Base-by-base conservation (phyloP, 495 filamentous ascomycete species). In the Filosporella fistucella region DNA sequence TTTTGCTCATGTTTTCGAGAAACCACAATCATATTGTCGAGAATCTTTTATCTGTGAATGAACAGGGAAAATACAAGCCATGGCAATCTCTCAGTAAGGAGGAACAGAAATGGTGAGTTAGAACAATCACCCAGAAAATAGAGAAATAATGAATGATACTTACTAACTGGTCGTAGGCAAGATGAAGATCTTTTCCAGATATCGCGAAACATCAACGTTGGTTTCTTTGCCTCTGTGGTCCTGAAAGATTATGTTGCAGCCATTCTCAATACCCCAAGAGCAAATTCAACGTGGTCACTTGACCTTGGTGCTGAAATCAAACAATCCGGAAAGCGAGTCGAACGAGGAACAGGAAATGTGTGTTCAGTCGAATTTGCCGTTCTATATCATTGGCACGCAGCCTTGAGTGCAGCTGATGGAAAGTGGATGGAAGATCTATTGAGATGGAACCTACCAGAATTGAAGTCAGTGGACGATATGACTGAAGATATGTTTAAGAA, bases 161-260 rank as follows among this genome's bases (percentile, higher is more conserved):
- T 5, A 17, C 32, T 5, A 35, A n/a, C n/a, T 30, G n/a, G 8
- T 4, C 18, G 32, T 16, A 55, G 52, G 42, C 54, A 57, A 56
- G 88, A 94, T 51, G 78, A 90, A 46, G 86, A 91, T 51, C 68
- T 94, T 16, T 94, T 94, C 72, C 87, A 94, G 56, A 86, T 84
- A n/a, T 81, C 82, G 26, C 72, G 88, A 35, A 72, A 91, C 50
- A 74, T 91, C 50, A 89, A 85, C 3, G 89, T 85, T 26, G 86
- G 88, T 41, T 71, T 91, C n/a, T 91, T 89, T 63, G 86, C 89
- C 59, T 89, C 90, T 66, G 87, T 91, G 52, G 83, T 86, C 4
- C 69, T 93, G 21, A 73, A 84, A 42, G 88, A 94, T 58, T 94
- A 94, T 58, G 76, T 94, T 29, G 80, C 86, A 14, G 88, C 86